These are phyloP conservation scores for Hortiboletus flavorubellus DNA, from an alignment of 768 basidiomycete species.

Conservation along the genomic window DNA sequence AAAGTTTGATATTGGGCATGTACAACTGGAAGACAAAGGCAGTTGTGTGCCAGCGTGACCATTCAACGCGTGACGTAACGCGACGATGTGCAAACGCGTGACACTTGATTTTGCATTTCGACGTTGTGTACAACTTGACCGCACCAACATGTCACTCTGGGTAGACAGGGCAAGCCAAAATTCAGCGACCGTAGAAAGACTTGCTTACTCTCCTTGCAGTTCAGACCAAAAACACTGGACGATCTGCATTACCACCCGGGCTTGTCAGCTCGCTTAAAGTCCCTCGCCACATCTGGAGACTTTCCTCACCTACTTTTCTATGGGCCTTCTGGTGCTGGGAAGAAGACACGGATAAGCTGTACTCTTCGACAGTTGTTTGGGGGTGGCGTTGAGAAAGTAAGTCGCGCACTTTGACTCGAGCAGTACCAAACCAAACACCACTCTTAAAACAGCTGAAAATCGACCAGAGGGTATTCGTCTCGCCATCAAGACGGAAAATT, in stretches of 20 bases:
- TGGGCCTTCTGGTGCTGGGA: conserved; percentile 94
- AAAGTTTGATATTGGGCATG: conserved; percentile 4
- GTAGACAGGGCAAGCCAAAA: conserved; percentile 44
- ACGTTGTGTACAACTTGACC: background rate
- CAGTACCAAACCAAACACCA: background rate
- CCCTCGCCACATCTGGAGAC: conserved; percentile 84
- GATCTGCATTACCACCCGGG: conserved; percentile 85
- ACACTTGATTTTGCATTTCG: background rate
- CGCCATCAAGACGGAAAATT: conserved; percentile 89
- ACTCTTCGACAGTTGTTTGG: conserved; percentile 90
- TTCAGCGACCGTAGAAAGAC: background rate
- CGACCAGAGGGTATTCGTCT: conserved; percentile 93
- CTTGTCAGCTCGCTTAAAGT: conserved; percentile 75
- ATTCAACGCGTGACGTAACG: conserved; percentile 33
- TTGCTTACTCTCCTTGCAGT: conserved; percentile 42
- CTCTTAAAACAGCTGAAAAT: conserved; percentile 77
- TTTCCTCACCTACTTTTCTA: conserved; percentile 99
- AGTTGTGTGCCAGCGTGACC: conserved; percentile 8
- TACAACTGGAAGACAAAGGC: background rate
- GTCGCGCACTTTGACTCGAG: conserved; percentile 12
- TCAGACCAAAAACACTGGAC: conserved; percentile 80
- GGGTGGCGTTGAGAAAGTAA: conserved; percentile 86
- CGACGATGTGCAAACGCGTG: conserved; percentile 9
- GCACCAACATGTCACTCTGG: conserved; percentile 58
- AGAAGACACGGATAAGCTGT: conserved; percentile 94